Evolutionary conservation across 1,139 yeast genomes (phyloP), one percentile per base, ranked within the genome.

Genomic region (Blastobotrys serpentis): DNA sequence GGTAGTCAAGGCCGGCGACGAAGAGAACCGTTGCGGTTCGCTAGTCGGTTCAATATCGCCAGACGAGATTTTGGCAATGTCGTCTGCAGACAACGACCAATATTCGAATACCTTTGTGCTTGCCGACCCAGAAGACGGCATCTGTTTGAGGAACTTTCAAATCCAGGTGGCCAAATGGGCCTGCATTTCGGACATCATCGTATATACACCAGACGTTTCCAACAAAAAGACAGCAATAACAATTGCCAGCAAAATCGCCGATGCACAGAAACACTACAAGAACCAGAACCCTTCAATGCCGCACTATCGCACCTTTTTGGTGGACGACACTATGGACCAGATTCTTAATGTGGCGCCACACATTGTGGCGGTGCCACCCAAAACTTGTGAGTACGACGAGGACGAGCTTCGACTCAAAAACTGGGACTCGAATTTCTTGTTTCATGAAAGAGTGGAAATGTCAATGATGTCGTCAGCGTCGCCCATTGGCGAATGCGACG

Each of bases 401-500:
- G 64, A 62, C 43, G 66, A 61, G 39, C 51, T 62, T 30, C 49
- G 59, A 18, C 60, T 65, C 36, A 73, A 75, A 51, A 76, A 81
- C 56, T 86, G 95, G 94, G 89, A 84, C 58, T 73, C 79, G 29
- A 86, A 87, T 59, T 82, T 84, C 60, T 72, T 78, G 32, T 75
- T 81, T 50, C 81, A 85, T 58, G 98, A 90, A 63, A 81, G 86
- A 52, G 73, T 86, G 8, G 96, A 89, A 65, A 84, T 89, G 52
- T 74, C 88, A 2, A 79, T 79, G 61, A 86, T 90, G 92, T 84
- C 96, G 0, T 74, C 87, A 2, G 95, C 96, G 0, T 78, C 94
- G 0, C 74, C 72, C 14, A 69, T 86, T 2, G 66, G 70, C 13
- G 66, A 70, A 1, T 41, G 45, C 6, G 16, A 44, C 3, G 58